Conservation (phyloP, 148 eudicot genomes). For the Arbutus unedo region DNA sequence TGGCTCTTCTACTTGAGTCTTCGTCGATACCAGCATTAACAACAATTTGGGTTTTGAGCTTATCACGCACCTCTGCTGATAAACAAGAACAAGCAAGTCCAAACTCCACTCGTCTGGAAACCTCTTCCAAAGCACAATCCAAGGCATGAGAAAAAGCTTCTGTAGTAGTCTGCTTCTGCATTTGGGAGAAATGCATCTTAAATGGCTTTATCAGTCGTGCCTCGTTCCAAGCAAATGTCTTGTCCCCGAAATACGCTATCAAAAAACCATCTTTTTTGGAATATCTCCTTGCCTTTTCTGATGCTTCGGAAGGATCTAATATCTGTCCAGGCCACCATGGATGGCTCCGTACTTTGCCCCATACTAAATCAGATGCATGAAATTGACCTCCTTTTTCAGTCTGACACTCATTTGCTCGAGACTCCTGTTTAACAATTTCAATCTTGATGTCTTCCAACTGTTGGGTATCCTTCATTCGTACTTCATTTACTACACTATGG, state of each 20-base stretch:
- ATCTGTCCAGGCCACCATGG: constrained; percentile 99
- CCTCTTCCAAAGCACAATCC: constrained; percentile 64
- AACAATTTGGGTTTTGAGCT: constrained; percentile 43
- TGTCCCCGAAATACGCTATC: constrained; percentile 74
- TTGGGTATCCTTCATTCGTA: not conserved
- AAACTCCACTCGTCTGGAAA: constrained; percentile 58
- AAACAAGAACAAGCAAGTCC: constrained; percentile 69
- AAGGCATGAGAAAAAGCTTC: constrained; percentile 63
- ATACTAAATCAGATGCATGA: constrained; percentile 56
- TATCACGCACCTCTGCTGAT: constrained; percentile 36
- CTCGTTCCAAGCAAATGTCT: constrained; percentile 74
- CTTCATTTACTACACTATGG: not conserved
- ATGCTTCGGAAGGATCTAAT: constrained; percentile 55
- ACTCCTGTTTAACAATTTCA: not conserved
- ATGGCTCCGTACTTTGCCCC: constrained; percentile 89
- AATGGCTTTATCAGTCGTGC: constrained; percentile 56
- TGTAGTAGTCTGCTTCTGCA: constrained; percentile 58
- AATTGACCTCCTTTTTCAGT: constrained; percentile 37
- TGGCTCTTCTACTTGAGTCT: constrained; percentile 35
- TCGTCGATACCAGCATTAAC: constrained; percentile 56
- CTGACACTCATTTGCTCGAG: not conserved
- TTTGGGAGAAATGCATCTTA: constrained; percentile 42
- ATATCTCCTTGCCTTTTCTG: constrained; percentile 52
- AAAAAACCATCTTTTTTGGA: constrained; percentile 44
- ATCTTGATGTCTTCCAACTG: not conserved